These are phyloP conservation scores for Cyberlindnera mycetangii DNA, from an alignment of 805 yeast species.

Conservation along the genomic window DNA sequence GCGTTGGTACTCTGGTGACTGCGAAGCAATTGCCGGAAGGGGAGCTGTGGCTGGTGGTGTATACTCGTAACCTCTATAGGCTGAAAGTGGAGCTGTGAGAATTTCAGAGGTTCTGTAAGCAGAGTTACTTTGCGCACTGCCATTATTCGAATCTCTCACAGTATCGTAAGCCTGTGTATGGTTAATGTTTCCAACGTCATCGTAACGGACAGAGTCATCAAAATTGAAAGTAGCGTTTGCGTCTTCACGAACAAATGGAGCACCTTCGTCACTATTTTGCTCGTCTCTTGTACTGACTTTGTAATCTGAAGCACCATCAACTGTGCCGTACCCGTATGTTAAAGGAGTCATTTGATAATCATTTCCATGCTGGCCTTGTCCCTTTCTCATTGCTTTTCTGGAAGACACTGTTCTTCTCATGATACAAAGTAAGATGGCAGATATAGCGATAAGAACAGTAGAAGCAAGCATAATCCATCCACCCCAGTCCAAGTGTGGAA, in stretches of 20 bases:
- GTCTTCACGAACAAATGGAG: conserved; percentile 19
- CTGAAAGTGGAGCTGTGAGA: conserved; percentile 20
- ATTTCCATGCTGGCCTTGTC: conserved; percentile 13
- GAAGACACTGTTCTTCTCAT: conserved; percentile 62
- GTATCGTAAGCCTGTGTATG: conserved; percentile 22
- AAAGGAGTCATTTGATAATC: conserved; percentile 27
- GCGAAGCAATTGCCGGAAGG: not conserved
- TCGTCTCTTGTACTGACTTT: conserved; percentile 13
- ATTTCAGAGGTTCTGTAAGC: conserved; percentile 14
- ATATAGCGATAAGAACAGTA: conserved; percentile 59
- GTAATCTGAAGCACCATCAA: conserved; percentile 23
- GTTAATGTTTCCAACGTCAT: conserved; percentile 18
- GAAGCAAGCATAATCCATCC: conserved; percentile 84
- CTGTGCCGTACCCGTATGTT: conserved; percentile 27
- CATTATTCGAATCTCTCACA: conserved; percentile 17
- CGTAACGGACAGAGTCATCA: conserved; percentile 17
- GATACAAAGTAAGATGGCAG: conserved; percentile 66
- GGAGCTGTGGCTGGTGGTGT: conserved; percentile 4
- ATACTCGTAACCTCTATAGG: conserved; percentile 23
- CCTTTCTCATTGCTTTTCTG: conserved; percentile 22
- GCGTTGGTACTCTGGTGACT: not conserved
- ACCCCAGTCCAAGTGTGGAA: conserved; percentile 71
- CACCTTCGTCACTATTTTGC: conserved; percentile 21
- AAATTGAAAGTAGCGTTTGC: conserved; percentile 8
- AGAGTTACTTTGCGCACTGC: conserved; percentile 8